Evolutionary conservation across 2,329 filamentous ascomycete species (phyloP).

Genomic region (Acrodontium crateriforme): DNA sequence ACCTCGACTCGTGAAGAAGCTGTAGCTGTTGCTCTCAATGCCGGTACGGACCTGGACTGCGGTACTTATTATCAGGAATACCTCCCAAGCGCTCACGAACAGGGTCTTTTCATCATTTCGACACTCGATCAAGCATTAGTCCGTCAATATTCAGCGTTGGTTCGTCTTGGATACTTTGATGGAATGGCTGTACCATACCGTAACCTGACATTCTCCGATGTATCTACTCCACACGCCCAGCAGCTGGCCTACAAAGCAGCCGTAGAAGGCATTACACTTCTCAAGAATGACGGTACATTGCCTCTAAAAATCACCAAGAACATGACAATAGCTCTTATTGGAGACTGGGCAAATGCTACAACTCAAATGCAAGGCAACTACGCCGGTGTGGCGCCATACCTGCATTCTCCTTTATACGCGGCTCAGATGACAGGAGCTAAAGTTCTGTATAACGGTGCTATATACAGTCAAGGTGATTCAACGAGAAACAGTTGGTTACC

Average conservation of each 20-base stretch:
- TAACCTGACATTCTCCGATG: conserved; percentile 39
- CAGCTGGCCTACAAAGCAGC: conserved; percentile 32
- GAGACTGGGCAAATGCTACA: conserved; percentile 42
- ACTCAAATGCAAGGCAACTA: conserved; percentile 44
- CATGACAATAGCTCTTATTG: conserved; percentile 38
- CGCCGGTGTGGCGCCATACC: conserved; percentile 13
- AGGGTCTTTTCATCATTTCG: conserved; percentile 29
- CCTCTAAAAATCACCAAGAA: conserved; percentile 19
- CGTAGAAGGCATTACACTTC: conserved; percentile 29
- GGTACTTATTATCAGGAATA: conserved; percentile 32
- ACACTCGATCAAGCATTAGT: conserved; percentile 35
- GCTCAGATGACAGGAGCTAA: conserved; percentile 6
- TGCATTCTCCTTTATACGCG: conserved; percentile 10
- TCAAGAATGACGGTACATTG: conserved; percentile 37
- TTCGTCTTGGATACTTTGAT: conserved; percentile 44
- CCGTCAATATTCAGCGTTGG: conserved; percentile 38
- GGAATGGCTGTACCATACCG: conserved; percentile 32
- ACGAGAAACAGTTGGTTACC: conserved; percentile 8
- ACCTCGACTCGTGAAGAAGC: conserved; percentile 28
- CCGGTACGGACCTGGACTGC: conserved; percentile 40
- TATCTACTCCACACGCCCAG: conserved; percentile 39
- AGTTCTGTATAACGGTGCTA: conserved; percentile 7
- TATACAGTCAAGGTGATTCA: conserved; percentile 3
- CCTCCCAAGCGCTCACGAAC: conserved; percentile 27
- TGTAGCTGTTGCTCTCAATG: conserved; percentile 33